phyloP scores from a whole-genome alignment of 176 grass and related monocot genomes.

The Urochloa ruziziensis region DNA sequence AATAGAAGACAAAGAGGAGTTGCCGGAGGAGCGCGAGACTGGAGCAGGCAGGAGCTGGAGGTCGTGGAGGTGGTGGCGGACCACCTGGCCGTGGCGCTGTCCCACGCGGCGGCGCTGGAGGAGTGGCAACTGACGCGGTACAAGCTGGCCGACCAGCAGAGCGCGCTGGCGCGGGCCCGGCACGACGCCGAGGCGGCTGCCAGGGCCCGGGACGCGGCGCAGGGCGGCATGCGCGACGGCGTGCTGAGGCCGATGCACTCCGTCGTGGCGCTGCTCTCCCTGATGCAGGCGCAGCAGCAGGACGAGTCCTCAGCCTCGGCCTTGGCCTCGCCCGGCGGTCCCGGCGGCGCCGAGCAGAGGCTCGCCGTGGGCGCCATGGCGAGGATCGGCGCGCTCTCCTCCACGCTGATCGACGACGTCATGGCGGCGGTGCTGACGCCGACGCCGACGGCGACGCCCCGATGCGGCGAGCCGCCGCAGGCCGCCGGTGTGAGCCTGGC shows the following conservation, averaged over 20 bases:
- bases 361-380: constrained; percentile 50
- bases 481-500: background rate
- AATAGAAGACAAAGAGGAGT: background rate
- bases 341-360: constrained; percentile 57
- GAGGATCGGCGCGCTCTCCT: constrained; percentile 44
- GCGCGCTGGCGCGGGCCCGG: background rate
- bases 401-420: constrained; percentile 60
- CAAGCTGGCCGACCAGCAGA: background rate
- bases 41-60: constrained; percentile 10
- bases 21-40: background rate
- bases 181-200: background rate
- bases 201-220: background rate
- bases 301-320: no score
- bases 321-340: no score
- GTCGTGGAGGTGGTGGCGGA: constrained; percentile 1
- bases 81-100: constrained; percentile 14
- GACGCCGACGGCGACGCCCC: background rate
- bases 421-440: constrained; percentile 31
- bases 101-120: constrained; percentile 3
- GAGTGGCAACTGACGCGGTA: constrained; percentile 14
- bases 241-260: background rate
- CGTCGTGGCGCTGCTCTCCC: background rate
- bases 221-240: background rate
- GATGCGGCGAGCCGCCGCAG: background rate
- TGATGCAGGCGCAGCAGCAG: constrained; percentile 32